phyloP scores from a whole-genome alignment of 1,284 basidiomycete genomes.

The Ustilago trichophora region DNA sequence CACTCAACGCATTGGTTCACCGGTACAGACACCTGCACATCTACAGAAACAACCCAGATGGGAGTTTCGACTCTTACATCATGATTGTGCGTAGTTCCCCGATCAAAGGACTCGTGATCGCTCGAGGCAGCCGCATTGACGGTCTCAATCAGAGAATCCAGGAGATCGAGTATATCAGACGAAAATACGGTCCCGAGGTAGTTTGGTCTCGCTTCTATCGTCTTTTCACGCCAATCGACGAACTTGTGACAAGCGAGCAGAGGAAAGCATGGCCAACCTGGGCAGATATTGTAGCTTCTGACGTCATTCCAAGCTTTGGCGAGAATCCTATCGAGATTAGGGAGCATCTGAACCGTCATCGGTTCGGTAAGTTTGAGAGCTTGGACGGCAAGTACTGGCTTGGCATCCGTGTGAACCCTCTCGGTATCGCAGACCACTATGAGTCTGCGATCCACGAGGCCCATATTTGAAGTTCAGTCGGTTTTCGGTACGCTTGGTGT shows the following conservation, averaged over 20 bases:
- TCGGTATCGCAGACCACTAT: conserved; percentile 8
- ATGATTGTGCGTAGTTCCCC: background rate
- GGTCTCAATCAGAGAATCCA: conserved; percentile 9
- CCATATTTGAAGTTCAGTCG: background rate
- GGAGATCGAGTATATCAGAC: conserved; percentile 10
- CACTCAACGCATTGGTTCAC: conserved; percentile 18
- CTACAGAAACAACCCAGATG: background rate
- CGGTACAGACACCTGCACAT: conserved; percentile 14
- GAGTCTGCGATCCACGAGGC: background rate
- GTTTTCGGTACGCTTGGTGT: no score
- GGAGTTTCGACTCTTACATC: background rate
- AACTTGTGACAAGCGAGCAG: background rate
- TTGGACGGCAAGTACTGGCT: conserved; percentile 7
- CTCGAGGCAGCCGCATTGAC: background rate
- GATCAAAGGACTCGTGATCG: background rate
- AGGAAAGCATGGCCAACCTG: background rate
- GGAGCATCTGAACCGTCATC: background rate
- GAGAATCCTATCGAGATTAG: background rate
- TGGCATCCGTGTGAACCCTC: conserved; percentile 1
- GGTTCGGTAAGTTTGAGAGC: conserved; percentile 20
- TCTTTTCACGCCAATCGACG: conserved; percentile 1
- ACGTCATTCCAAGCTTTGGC: background rate
- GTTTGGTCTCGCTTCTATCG: conserved; percentile 20
- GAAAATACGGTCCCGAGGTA: conserved; percentile 1
- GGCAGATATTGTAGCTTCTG: conserved; percentile 5